Evolutionary conservation across 2,329 filamentous ascomycete genomes (phyloP).

Genomic region (Juglanconis sp.): DNA sequence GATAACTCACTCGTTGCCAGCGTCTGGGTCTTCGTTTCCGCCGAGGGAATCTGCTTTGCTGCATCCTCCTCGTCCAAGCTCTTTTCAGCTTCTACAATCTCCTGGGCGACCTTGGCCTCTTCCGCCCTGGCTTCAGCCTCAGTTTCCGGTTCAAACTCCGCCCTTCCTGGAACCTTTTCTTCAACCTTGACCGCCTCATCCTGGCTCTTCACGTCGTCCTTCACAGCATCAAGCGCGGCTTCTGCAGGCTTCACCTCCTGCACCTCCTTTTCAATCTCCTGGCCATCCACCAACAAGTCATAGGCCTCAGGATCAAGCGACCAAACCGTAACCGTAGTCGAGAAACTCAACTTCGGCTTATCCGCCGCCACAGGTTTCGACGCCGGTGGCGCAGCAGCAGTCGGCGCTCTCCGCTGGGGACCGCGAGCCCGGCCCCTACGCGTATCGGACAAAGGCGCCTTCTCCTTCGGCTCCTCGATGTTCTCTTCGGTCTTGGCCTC

Average conservation of each 20-base stretch:
- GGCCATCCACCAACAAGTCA: conserved; percentile 38
- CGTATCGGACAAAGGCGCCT: conserved; percentile 80
- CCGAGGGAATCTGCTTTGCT: not conserved
- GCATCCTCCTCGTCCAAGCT: conserved; percentile 8
- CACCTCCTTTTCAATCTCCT: not conserved
- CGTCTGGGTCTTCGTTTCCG: conserved; percentile 15
- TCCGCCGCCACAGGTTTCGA: conserved; percentile 27
- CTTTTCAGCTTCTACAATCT: conserved; percentile 16
- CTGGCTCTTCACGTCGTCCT: conserved; percentile 10
- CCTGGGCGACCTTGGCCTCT: conserved; percentile 3
- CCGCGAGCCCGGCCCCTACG: conserved; percentile 88
- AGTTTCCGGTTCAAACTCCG: not conserved
- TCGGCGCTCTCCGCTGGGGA: conserved; percentile 57
- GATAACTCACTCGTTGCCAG: conserved; percentile 20
- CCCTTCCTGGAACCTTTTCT: conserved; percentile 3
- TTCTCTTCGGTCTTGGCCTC: conserved; percentile 52
- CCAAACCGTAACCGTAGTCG: conserved; percentile 46
- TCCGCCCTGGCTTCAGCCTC: not conserved
- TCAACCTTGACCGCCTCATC: conserved; percentile 4
- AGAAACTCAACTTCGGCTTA: conserved; percentile 44
- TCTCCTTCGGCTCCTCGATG: conserved; percentile 59
- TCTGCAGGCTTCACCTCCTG: conserved; percentile 12
- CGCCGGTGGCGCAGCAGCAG: conserved; percentile 28
- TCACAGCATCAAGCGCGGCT: not conserved
- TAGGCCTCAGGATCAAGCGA: conserved; percentile 51